Percentiles rank a stretch among this genome's conserved stretches.
phyloP scores from a whole-genome alignment of 2,329 filamentous ascomycete genomes.

The Daldinia sp. region DNA sequence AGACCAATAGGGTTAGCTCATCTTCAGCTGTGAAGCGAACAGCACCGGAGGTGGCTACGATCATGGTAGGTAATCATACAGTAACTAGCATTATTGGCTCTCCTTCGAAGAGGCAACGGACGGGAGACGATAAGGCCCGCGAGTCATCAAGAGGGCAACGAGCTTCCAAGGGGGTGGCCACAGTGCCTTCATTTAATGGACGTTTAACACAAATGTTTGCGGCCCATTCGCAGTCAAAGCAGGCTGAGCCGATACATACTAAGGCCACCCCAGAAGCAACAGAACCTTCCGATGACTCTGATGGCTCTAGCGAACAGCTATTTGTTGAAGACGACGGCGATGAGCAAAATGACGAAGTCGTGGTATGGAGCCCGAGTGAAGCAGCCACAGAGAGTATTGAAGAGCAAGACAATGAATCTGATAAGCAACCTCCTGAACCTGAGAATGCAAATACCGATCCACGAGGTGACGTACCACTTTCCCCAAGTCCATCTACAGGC shows the following conservation, averaged over 20 bases:
- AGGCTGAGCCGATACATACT: conserved; percentile 22
- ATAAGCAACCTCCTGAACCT: conserved; percentile 12
- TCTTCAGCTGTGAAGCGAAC: conserved; percentile 60
- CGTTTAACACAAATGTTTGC: conserved; percentile 56
- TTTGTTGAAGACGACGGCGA: conserved; percentile 45
- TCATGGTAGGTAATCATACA: conserved; percentile 76
- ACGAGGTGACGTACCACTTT: conserved; percentile 10
- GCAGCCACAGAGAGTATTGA: conserved; percentile 38
- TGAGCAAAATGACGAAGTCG: conserved; percentile 37
- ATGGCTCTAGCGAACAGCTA: conserved; percentile 42
- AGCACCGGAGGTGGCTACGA: conserved; percentile 72
- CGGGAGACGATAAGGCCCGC: conserved; percentile 49
- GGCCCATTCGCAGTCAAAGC: conserved; percentile 45
- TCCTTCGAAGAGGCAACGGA: conserved; percentile 57
- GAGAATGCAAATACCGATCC: conserved; percentile 28
- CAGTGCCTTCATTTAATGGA: conserved; percentile 55
- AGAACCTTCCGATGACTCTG: conserved; percentile 35
- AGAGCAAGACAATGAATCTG: conserved; percentile 30
- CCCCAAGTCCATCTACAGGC: conserved; percentile 35
- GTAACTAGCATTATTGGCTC: conserved; percentile 71
- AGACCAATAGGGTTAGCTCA: conserved; percentile 34
- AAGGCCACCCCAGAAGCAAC: conserved; percentile 16
- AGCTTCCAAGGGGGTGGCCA: conserved; percentile 32
- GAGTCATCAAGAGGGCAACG: conserved; percentile 48
- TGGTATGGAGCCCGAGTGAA: conserved; percentile 30